Evolutionary conservation across 768 basidiomycete genomes (phyloP).

Genomic region (Psilocybe cubensis): DNA sequence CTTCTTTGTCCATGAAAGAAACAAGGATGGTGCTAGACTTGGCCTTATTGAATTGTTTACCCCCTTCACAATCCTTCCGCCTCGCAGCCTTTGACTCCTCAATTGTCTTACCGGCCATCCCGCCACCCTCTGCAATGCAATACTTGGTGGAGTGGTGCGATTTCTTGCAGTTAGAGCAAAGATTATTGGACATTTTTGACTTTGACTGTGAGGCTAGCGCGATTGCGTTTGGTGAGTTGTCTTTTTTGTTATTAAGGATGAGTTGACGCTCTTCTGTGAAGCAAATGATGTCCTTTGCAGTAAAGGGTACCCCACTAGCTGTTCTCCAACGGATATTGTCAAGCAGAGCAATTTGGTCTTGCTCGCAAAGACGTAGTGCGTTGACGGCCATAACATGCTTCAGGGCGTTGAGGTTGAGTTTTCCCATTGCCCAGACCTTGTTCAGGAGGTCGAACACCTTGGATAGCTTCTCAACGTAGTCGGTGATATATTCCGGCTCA

Average conservation of each 20-base stretch:
- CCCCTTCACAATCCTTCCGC: not conserved
- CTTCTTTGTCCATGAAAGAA: constrained; percentile 1
- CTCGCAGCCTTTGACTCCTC: constrained; percentile 17
- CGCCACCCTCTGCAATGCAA: constrained; percentile 27
- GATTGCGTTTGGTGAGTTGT: not conserved
- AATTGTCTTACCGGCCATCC: constrained; percentile 30
- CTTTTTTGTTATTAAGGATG: not conserved
- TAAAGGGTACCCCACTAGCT: constrained; percentile 7
- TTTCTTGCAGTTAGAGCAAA: constrained; percentile 19
- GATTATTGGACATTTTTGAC: not conserved
- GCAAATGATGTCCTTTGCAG: not conserved
- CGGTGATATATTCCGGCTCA: not conserved
- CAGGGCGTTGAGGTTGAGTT: not conserved
- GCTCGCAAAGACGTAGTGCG: not conserved
- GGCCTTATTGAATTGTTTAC: not conserved
- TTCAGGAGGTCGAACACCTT: not conserved
- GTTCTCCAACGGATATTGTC: not conserved
- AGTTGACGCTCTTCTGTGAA: constrained; percentile 2
- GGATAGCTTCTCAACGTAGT: not conserved
- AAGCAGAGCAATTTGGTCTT: not conserved
- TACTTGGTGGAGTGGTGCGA: constrained; percentile 16
- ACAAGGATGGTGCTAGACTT: not conserved
- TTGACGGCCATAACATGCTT: not conserved
- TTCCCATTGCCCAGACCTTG: constrained; percentile 1
- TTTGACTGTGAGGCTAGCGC: not conserved